phyloP scores from a whole-genome alignment of 176 grass and related monocot genomes.

The Otatea glauca region DNA sequence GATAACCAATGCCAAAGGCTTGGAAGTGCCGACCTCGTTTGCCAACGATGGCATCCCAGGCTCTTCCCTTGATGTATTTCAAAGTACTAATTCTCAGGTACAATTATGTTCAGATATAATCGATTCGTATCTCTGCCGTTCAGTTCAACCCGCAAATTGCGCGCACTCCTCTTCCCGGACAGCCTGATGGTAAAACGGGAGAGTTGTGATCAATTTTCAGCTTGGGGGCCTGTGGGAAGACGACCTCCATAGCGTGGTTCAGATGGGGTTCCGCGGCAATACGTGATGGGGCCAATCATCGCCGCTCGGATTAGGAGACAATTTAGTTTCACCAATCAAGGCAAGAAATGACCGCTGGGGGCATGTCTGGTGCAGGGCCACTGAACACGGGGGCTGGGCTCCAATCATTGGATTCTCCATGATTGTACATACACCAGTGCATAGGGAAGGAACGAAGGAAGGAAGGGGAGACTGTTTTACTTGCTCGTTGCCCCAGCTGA shows the following conservation, averaged over 20 bases:
- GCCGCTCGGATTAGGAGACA: constrained; percentile 4
- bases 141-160: neutral
- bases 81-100: constrained; percentile 52
- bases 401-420: constrained; percentile 43
- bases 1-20: constrained; percentile 11
- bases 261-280: constrained; percentile 64
- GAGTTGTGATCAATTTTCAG: constrained; percentile 35
- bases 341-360: neutral
- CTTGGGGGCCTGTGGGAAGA: constrained; percentile 64
- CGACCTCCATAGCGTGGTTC: constrained; percentile 75
- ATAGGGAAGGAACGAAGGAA: neutral
- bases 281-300: constrained; percentile 14
- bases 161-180: neutral
- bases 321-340: constrained; percentile 9
- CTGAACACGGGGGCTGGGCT: constrained; percentile 30
- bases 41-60: constrained; percentile 27
- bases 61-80: constrained; percentile 40
- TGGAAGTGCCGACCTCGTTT: neutral
- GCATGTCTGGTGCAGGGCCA: constrained; percentile 32
- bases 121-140: neutral
- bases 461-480: neutral
- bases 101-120: neutral
- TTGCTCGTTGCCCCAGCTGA: neutral
- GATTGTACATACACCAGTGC: constrained; percentile 41
- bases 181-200: neutral